Evolutionary conservation across 1,284 basidiomycete genomes (phyloP), one percentile per base, ranked within the genome.

Genomic region (Ceratobasidium sp.): DNA sequence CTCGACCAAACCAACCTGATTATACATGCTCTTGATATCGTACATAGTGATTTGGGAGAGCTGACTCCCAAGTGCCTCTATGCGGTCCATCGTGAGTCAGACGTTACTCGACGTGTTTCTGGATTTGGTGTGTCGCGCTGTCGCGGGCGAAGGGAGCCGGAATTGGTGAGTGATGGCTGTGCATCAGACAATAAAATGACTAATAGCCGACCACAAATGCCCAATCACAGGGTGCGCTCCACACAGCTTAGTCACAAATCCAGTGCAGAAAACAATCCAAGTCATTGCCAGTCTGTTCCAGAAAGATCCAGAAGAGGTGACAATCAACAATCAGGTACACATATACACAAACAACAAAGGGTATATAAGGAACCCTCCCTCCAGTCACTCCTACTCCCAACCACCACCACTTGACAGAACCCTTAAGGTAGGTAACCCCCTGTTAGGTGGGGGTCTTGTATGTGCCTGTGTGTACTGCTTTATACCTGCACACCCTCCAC

Each of bases 11-110:
- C 85, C 51, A 81, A 92, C 96, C 91, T 97, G 95, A 83, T 93
- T 96, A 87, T 97, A 97, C 90, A 95, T 94, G n/a, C 90, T 91
- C 87, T 97, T 97, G 85, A 98, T 89, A 85, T 98, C 97, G 87
- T 98, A 98, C 84, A 98, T 86, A 1, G 94, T 93, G 79, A 96
- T 88, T 83, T 92, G 91, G 56, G 93, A 93, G 81, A 95, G 85
- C 53, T 91, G 88, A 82, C 84, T 91, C 70, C 91, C 88, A 58
- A 95, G 87, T 4, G 91, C 88, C 84, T 95, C 93, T 77, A 95
- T 77, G 39, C 81, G 82, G n/a, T 85, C 84, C 84, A 85, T 85
- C 61, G 18, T 76, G 77, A 58, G 39, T 46, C 76, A 18, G 49
- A 23, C 56, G 4, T 33, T 15, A 51, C 28, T 49, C 49, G 49